These are phyloP conservation scores for Picochlorum sp. DNA, from an alignment of 139 green algal species.

Conservation along the genomic window DNA sequence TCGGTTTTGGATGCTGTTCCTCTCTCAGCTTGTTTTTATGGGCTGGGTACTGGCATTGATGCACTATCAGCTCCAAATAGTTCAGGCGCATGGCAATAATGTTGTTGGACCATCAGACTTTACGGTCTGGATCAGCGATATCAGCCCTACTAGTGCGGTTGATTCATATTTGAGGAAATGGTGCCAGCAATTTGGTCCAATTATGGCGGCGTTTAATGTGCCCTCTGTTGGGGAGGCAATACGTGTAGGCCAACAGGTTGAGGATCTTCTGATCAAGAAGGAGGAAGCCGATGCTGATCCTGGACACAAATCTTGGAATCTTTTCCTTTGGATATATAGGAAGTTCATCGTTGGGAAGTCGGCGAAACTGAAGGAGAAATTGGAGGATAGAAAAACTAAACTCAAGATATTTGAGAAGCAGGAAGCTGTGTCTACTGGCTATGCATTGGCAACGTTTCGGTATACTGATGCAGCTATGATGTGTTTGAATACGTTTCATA, in stretches of 20 bases:
- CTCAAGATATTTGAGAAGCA: slow-evolving; percentile 28
- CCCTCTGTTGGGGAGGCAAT: slow-evolving; percentile 16
- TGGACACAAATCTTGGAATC: slow-evolving; percentile 10
- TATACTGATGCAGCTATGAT: slow-evolving; percentile 37
- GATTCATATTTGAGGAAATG: slow-evolving; percentile 26
- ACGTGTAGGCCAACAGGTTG: slow-evolving; percentile 11
- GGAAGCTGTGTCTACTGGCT: slow-evolving; percentile 30
- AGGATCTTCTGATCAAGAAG: slow-evolving; percentile 10
- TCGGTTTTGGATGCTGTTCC: slow-evolving; percentile 34
- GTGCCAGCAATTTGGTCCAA: slow-evolving; percentile 39
- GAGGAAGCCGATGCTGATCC: slow-evolving; percentile 17
- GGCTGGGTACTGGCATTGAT: slow-evolving; percentile 28
- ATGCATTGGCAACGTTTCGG: slow-evolving; percentile 41
- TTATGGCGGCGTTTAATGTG: slow-evolving; percentile 21
- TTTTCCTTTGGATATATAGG: slow-evolving; percentile 20
- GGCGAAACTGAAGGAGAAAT: not conserved
- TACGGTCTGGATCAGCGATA: slow-evolving; percentile 23
- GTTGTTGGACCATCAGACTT: slow-evolving; percentile 43
- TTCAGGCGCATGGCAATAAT: slow-evolving; percentile 19
- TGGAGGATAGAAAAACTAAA: slow-evolving; percentile 19
- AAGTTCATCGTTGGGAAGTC: slow-evolving; percentile 14
- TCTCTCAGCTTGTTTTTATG: slow-evolving; percentile 35
- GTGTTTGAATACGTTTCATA: slow-evolving; percentile 31
- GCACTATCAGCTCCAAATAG: slow-evolving; percentile 18
- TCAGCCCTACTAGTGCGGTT: not conserved